A percentile compares a stretch with the other conserved stretches of the same genome.
These are phyloP conservation scores for Fusarium begoniae DNA, from an alignment of 2,329 filamentous ascomycete genomes.

Conservation along the genomic window DNA sequence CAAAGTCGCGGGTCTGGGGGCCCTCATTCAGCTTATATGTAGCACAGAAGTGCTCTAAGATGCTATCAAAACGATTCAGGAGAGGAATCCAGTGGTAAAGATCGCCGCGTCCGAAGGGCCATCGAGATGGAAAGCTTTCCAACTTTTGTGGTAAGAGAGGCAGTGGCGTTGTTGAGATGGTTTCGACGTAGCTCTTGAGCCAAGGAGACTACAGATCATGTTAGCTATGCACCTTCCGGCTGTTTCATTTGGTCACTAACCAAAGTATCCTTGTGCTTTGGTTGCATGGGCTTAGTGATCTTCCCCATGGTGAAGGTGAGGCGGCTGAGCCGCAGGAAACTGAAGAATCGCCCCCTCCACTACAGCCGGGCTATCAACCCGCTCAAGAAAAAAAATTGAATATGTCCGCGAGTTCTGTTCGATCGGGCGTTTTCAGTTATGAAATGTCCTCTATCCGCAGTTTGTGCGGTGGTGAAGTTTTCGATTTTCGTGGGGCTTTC, in stretches of 20 bases:
- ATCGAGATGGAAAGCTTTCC: conserved; percentile 82
- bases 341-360: conserved; percentile 66
- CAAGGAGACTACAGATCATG: conserved; percentile 76
- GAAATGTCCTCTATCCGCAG: conserved; percentile 9
- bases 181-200: conserved; percentile 81
- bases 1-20: conserved; percentile 82
- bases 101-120: conserved; percentile 95
- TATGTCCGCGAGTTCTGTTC: conserved; percentile 46
- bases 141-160: conserved; percentile 82
- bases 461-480: conserved; percentile 17
- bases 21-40: conserved; percentile 83
- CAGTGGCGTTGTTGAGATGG: conserved; percentile 73
- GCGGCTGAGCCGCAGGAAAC: conserved; percentile 67
- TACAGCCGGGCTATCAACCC: conserved; percentile 52
- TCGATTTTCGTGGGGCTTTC: conserved; percentile 13
- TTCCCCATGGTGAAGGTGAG: conserved; percentile 70
- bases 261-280: conserved; percentile 73
- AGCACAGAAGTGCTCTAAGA: conserved; percentile 82
- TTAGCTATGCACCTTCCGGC: conserved; percentile 39
- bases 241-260: conserved; percentile 52
- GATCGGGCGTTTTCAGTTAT: conserved; percentile 44
- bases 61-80: conserved; percentile 90
- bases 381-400: conserved; percentile 47
- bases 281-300: conserved; percentile 73
- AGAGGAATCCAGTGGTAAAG: conserved; percentile 98